A percentile compares a stretch with the other conserved stretches of the same genome.
Conservation (phyloP, 768 basidiomycete genomes). For the Suillus spraguei region DNA sequence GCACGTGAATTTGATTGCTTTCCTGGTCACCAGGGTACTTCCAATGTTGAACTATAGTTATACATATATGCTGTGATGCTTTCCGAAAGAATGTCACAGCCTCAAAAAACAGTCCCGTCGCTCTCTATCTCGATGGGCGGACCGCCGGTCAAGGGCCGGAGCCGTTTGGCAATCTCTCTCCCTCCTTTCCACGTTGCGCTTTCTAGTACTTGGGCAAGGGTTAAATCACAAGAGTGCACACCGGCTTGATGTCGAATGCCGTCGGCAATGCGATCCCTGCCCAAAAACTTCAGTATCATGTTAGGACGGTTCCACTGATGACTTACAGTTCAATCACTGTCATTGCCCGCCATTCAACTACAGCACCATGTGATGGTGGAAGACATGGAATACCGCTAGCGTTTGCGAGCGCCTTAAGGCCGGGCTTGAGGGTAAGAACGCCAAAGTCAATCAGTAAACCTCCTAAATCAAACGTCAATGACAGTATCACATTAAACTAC, state of each 20-base stretch:
- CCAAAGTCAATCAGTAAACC: constrained; percentile 87
- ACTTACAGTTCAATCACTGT: constrained; percentile 90
- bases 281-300: constrained; percentile 10
- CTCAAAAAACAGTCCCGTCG: constrained; percentile 80
- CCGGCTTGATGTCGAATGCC: constrained; percentile 63
- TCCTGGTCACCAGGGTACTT: background rate
- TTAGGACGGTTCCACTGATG: constrained; percentile 8
- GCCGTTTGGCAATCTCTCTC: constrained; percentile 83
- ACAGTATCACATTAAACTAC: background rate
- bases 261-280: constrained; percentile 79
- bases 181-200: constrained; percentile 98
- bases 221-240: constrained; percentile 54
- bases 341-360: constrained; percentile 96
- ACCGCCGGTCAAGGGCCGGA: constrained; percentile 72
- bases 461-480: constrained; percentile 44
- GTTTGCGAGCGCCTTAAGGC: constrained; percentile 46
- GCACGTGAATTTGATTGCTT: constrained; percentile 29
- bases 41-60: background rate
- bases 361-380: constrained; percentile 80
- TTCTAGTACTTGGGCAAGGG: constrained; percentile 88
- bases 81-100: background rate
- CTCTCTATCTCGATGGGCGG: constrained; percentile 87
- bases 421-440: constrained; percentile 68
- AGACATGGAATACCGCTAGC: constrained; percentile 56
- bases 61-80: background rate